Evolutionary conservation across 176 grass and related monocot species (phyloP).

Genomic region (Bothriochloa decipiens): DNA sequence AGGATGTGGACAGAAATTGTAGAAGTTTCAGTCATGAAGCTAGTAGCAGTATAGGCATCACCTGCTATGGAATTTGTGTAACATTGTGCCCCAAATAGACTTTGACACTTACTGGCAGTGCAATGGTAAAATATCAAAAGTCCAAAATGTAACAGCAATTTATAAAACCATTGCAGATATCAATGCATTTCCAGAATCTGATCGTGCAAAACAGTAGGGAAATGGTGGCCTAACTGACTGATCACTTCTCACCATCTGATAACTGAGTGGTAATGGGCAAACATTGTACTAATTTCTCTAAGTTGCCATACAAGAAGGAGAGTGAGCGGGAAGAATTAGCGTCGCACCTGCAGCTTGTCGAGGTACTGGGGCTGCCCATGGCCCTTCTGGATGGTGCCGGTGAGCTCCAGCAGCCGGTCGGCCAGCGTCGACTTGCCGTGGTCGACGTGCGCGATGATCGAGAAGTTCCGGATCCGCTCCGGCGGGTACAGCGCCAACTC

Average conservation of each 20-base stretch:
- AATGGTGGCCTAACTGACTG: constrained; percentile 12
- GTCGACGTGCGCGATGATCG: constrained; percentile 89
- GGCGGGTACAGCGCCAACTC: constrained; percentile 77
- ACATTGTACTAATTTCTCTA: background rate
- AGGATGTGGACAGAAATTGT: background rate
- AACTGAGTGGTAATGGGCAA: background rate
- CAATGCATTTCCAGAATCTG: background rate
- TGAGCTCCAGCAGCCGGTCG: constrained; percentile 83
- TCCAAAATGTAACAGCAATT: background rate
- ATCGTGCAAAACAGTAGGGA: background rate
- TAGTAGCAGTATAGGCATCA: background rate
- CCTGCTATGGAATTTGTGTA: background rate
- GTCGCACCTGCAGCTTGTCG: constrained; percentile 78
- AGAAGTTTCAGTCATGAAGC: background rate
- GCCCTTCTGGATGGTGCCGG: constrained; percentile 86
- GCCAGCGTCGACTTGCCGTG: constrained; percentile 95
- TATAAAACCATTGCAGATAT: background rate
- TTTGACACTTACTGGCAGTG: background rate
- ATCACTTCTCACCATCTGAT: background rate
- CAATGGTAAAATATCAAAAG: background rate
- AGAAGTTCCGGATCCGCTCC: constrained; percentile 88
- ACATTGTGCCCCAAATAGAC: background rate
- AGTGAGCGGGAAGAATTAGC: background rate
- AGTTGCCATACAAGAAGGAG: background rate
- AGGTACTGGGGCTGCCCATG: constrained; percentile 91